Evolutionary conservation across 2,329 filamentous ascomycete species (phyloP).

Genomic region (Pestalotiopsis sp.): DNA sequence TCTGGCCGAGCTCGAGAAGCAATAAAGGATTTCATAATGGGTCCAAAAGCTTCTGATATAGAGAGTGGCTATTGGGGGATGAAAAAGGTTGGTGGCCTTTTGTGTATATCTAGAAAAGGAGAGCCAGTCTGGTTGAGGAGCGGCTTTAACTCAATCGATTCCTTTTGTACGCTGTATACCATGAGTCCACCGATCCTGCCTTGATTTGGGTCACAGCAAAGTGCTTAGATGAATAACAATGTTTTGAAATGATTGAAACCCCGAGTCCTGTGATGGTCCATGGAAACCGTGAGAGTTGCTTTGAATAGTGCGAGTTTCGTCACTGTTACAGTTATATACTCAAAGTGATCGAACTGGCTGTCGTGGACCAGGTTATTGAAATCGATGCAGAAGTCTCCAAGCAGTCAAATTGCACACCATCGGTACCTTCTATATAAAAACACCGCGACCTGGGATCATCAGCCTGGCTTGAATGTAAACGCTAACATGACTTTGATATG

Average conservation of each 20-base stretch:
- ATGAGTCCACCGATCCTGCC: constrained; percentile 54
- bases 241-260: neutral
- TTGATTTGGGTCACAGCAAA: constrained; percentile 18
- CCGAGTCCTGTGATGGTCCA: neutral
- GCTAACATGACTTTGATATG: neutral
- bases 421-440: no score
- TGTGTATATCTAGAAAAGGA: constrained; percentile 60
- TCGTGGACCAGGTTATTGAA: no score
- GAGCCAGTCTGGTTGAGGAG: constrained; percentile 41
- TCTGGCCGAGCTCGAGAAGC: constrained; percentile 84
- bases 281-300: no score
- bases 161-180: constrained; percentile 64
- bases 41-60: constrained; percentile 26
- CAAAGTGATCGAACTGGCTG: no score
- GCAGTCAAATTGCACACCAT: no score
- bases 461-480: no score
- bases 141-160: constrained; percentile 57
- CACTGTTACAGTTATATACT: no score
- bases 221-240: neutral
- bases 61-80: constrained; percentile 27
- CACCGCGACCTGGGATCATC: no score
- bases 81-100: constrained; percentile 37
- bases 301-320: no score
- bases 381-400: no score
- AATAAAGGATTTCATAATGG: constrained; percentile 36